Percentiles rank a stretch among this genome's conserved stretches.
Conservation (phyloP, 345 rosid species). For the Eutrema japonicum region DNA sequence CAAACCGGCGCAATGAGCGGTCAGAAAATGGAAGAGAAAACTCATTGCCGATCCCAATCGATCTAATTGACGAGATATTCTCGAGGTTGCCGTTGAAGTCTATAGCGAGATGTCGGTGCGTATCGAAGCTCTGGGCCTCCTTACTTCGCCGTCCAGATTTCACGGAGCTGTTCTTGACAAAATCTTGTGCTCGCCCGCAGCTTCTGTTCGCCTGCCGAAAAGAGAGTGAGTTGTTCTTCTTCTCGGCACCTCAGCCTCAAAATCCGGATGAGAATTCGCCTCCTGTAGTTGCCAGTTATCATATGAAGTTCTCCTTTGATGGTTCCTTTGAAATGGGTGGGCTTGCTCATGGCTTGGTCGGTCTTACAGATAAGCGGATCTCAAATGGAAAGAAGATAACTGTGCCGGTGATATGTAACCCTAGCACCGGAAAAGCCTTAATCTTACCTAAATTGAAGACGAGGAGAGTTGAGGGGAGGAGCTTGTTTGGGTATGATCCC, state of each 20-base stretch:
- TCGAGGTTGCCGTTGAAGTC: neutral
- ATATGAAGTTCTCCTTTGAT: neutral
- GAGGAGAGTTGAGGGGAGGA: neutral
- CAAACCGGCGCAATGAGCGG: neutral
- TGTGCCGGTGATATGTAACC: neutral
- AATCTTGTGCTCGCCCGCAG: neutral
- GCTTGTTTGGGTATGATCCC: neutral
- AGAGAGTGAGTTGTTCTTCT: neutral
- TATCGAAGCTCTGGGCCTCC: neutral
- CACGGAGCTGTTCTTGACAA: neutral
- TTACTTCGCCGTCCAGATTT: neutral
- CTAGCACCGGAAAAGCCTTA: neutral
- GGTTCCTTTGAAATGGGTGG: no score
- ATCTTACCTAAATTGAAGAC: neutral
- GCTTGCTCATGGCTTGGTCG: neutral
- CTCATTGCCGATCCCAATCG: neutral
- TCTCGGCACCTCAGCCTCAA: slow-evolving; percentile 7
- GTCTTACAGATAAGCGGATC: no score
- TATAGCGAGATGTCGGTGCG: neutral
- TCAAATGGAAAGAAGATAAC: neutral
- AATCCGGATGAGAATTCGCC: neutral
- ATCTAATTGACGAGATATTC: neutral
- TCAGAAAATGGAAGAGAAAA: neutral
- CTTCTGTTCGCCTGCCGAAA: neutral
- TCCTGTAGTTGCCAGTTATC: neutral